A percentile compares a stretch with the other conserved stretches of the same genome.
phyloP scores from a whole-genome alignment of 2,329 filamentous ascomycete species.

The Ophiocordyceps robertsii region DNA sequence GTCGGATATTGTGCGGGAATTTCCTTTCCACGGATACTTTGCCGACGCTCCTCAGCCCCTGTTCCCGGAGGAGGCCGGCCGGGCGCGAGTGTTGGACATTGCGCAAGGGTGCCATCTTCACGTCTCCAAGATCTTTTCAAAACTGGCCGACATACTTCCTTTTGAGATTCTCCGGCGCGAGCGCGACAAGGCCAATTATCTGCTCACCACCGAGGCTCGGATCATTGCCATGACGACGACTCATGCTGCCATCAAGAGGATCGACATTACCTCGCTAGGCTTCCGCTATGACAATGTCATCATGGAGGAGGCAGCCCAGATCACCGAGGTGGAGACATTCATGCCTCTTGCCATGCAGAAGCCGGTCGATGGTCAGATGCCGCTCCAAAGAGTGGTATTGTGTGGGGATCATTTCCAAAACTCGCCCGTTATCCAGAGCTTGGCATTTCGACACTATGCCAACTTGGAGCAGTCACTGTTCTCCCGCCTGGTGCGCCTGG shows the following conservation, averaged over 20 bases:
- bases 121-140: constrained; percentile 78
- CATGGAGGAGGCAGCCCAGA: constrained; percentile 97
- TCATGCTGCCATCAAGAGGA: constrained; percentile 85
- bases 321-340: constrained; percentile 95
- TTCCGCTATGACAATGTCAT: constrained; percentile 97
- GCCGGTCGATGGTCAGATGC: constrained; percentile 55
- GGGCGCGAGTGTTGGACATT: constrained; percentile 58
- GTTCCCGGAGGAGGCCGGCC: constrained; percentile 54
- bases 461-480: constrained; percentile 96
- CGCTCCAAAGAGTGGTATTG: constrained; percentile 76
- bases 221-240: constrained; percentile 99
- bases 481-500: constrained; percentile 75
- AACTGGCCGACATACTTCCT: constrained; percentile 83
- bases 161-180: constrained; percentile 87
- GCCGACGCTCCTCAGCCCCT: constrained; percentile 75
- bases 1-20: constrained; percentile 54
- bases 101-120: constrained; percentile 79
- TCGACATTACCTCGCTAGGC: constrained; percentile 81
- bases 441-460: constrained; percentile 87
- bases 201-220: constrained; percentile 88
- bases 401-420: constrained; percentile 96
- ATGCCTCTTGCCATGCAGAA: constrained; percentile 90
- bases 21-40: constrained; percentile 86
- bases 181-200: constrained; percentile 89
- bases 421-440: constrained; percentile 86